Evolutionary conservation across 257 asterid species (phyloP).

Genomic region (Capsicum rhomboideum): DNA sequence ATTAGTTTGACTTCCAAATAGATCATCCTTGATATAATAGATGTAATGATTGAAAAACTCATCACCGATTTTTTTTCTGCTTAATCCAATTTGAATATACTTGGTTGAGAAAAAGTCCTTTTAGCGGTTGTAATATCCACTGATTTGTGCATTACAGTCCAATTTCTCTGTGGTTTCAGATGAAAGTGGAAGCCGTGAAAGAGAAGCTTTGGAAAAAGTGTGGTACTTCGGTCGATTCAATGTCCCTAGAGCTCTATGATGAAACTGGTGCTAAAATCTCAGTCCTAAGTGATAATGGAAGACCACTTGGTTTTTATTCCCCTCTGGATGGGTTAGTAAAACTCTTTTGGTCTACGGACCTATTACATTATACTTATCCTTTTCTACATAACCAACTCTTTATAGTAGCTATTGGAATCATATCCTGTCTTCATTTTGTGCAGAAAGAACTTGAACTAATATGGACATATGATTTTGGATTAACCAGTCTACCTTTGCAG

Average conservation of each 20-base stretch:
- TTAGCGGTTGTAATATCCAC: not conserved
- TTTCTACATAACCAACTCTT: not conserved
- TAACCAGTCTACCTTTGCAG: conserved; percentile 25
- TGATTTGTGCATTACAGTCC: not conserved
- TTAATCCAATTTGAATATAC: not conserved
- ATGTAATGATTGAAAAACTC: not conserved
- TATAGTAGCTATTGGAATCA: not conserved
- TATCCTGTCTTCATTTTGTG: not conserved
- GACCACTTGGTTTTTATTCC: conserved; percentile 81
- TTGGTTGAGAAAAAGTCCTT: not conserved
- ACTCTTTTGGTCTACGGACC: not conserved
- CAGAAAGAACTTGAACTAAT: not conserved
- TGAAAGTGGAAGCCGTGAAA: conserved; percentile 75
- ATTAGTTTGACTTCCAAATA: not conserved
- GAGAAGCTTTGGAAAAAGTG: conserved; percentile 91
- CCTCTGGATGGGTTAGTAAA: conserved; percentile 71
- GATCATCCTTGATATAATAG: not conserved
- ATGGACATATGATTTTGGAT: not conserved
- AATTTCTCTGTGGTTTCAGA: conserved; percentile 27
- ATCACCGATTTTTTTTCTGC: not conserved
- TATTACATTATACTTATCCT: not conserved
- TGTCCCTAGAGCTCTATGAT: conserved; percentile 86
- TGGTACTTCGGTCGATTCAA: conserved; percentile 80
- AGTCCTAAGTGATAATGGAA: conserved; percentile 46
- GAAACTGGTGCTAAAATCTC: conserved; percentile 57